Base-by-base conservation (phyloP, 1,284 basidiomycete species). In the Somion occarium region DNA sequence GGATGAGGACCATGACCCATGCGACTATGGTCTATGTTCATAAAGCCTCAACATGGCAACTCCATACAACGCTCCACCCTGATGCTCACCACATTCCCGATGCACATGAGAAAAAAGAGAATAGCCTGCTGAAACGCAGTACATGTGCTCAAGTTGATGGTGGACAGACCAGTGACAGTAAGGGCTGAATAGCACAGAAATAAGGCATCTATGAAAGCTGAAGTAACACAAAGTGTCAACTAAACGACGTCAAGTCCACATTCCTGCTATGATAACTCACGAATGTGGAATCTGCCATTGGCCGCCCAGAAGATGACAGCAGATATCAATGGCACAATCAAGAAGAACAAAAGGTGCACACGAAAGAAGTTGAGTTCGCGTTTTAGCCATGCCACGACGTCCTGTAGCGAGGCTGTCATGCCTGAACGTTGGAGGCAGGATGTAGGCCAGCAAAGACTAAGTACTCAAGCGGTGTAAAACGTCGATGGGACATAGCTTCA, bases 121-220 rank as follows among this genome's bases (percentile, higher is more conserved):
- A 85, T 78, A 12, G 71, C 71, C 64, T 85, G 83, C 61, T 85
- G 83, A 59, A 75, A 79, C 5, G 64, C 67, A 1, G 80, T 83
- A 27, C 75, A 51, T 2, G 75, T 79, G 58, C 80, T 80, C 27
- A 82, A 59, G 55, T 75, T 73, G 53, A 75, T 67, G 1, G 78
- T 80, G 15, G 73, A 69, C 26, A 85, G 68, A 26, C 79, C 79
- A 7, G 76, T 79, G 3, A 77, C 78, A 0, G 83, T 85, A 73
- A 85, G 80, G 0, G 83, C 78, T 2, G 79, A 81, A 56, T 83
- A 80, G 59, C 81, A 83, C 5, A 83, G 64, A 64, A 85, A 88
- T 51, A 86, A 61, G 1, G 74, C 69, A 59, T 87, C 83, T 48
- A 85, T 59, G 60, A 75, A 83, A 15, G 64, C 64, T 54, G 48